A percentile compares a stretch with the other conserved stretches of the same genome.
Evolutionary conservation across 805 yeast species (phyloP).

Genomic region (Nakazawaea ernobii): DNA sequence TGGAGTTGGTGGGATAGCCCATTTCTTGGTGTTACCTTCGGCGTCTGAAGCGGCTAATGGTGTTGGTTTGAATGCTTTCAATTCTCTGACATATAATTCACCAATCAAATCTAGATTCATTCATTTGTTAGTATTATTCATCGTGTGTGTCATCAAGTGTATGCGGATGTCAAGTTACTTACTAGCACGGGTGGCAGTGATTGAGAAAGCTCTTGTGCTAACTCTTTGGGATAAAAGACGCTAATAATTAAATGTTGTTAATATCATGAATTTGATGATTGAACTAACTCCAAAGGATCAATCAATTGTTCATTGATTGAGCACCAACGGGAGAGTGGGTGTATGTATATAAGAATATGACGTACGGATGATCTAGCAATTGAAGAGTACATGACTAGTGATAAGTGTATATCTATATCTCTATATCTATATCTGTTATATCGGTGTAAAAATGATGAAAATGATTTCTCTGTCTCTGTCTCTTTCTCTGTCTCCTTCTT

Average conservation of each 20-base stretch:
- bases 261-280: slow-evolving; percentile 9
- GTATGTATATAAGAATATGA: background rate
- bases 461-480: background rate
- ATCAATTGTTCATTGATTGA: background rate
- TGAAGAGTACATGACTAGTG: slow-evolving; percentile 7
- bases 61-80: slow-evolving; percentile 84
- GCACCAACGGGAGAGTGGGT: background rate
- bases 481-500: background rate
- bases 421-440: background rate
- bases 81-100: slow-evolving; percentile 81
- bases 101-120: slow-evolving; percentile 52
- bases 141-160: background rate
- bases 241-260: slow-evolving; percentile 9
- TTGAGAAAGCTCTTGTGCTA: slow-evolving; percentile 29
- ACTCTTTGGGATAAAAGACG: slow-evolving; percentile 20
- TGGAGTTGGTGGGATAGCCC: slow-evolving; percentile 80
- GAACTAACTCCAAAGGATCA: slow-evolving; percentile 8
- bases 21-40: slow-evolving; percentile 72
- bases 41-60: slow-evolving; percentile 69
- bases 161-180: slow-evolving; percentile 3
- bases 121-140: background rate
- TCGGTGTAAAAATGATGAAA: background rate
- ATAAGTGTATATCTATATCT: background rate
- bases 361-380: slow-evolving; percentile 15
- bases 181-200: slow-evolving; percentile 27